Evolutionary conservation across 176 grass and related monocot species (phyloP).

Genomic region (Tillandsia fasciculata): DNA sequence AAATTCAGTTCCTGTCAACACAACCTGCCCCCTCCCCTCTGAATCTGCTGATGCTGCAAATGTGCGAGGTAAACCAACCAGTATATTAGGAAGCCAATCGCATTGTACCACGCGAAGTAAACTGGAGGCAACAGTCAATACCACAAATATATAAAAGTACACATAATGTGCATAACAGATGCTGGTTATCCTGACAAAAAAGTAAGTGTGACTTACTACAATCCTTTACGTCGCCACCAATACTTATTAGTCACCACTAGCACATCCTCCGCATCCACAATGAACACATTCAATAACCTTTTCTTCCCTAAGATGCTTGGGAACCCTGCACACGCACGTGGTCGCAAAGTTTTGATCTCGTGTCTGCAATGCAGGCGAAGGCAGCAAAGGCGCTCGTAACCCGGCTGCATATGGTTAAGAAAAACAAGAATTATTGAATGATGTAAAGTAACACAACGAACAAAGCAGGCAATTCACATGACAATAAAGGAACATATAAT

Average conservation of each 20-base stretch:
- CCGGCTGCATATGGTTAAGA: slow-evolving; percentile 26
- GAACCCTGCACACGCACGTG: slow-evolving; percentile 66
- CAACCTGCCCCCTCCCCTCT: too few relatives aligned
- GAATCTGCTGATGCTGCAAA: too few relatives aligned
- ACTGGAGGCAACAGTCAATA: too few relatives aligned
- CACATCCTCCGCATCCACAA: slow-evolving; percentile 67
- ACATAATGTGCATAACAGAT: too few relatives aligned
- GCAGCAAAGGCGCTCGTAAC: slow-evolving; percentile 78
- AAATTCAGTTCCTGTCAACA: too few relatives aligned
- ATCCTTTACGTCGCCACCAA: background rate
- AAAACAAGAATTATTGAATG: background rate
- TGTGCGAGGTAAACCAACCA: too few relatives aligned
- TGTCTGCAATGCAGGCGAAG: slow-evolving; percentile 71
- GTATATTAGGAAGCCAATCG: too few relatives aligned
- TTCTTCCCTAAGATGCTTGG: slow-evolving; percentile 73
- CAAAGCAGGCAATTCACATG: background rate
- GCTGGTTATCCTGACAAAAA: too few relatives aligned
- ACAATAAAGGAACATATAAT: background rate
- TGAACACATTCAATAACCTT: slow-evolving; percentile 86
- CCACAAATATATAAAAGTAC: too few relatives aligned
- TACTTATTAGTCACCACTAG: slow-evolving; percentile 63
- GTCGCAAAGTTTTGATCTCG: slow-evolving; percentile 74
- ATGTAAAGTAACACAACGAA: background rate
- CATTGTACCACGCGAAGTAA: too few relatives aligned
- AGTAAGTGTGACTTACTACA: too few relatives aligned